Conservation (phyloP, 2,329 filamentous ascomycete species). For the Cytospora mali region DNA sequence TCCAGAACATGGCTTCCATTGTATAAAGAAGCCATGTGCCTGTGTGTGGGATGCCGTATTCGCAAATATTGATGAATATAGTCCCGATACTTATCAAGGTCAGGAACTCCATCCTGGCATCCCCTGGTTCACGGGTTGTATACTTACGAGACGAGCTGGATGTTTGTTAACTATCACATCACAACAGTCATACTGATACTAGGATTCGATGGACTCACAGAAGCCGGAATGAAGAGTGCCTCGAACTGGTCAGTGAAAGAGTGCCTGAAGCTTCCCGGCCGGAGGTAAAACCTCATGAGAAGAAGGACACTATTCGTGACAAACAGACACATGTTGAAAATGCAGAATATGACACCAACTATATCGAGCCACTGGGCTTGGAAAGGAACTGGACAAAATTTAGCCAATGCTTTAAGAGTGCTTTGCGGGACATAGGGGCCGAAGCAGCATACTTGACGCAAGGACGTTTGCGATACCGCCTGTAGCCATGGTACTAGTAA, state of each 20-base stretch:
- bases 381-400: slow-evolving; percentile 50
- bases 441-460: slow-evolving; percentile 49
- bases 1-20: slow-evolving; percentile 74
- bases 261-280: slow-evolving; percentile 69
- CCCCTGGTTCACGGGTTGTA: slow-evolving; percentile 41
- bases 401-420: not conserved
- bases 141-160: slow-evolving; percentile 49
- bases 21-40: slow-evolving; percentile 62
- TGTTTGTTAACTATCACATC: slow-evolving; percentile 1
- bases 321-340: slow-evolving; percentile 67
- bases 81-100: slow-evolving; percentile 64
- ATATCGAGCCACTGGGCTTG: slow-evolving; percentile 57
- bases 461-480: slow-evolving; percentile 60
- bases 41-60: slow-evolving; percentile 69
- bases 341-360: slow-evolving; percentile 62
- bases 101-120: slow-evolving; percentile 52
- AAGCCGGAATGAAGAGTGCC: slow-evolving; percentile 74
- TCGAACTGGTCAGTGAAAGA: slow-evolving; percentile 79
- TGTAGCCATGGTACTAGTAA: slow-evolving; percentile 68
- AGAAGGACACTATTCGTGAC: slow-evolving; percentile 65
- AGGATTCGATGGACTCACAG: slow-evolving; percentile 46
- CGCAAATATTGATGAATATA: slow-evolving; percentile 74
- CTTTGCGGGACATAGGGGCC: not conserved
- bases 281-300: slow-evolving; percentile 67
- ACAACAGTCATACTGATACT: not conserved